Evolutionary conservation across 2,329 filamentous ascomycete species (phyloP), one percentile per base, ranked within the genome.

Genomic region (Verticillium albo-atrum): DNA sequence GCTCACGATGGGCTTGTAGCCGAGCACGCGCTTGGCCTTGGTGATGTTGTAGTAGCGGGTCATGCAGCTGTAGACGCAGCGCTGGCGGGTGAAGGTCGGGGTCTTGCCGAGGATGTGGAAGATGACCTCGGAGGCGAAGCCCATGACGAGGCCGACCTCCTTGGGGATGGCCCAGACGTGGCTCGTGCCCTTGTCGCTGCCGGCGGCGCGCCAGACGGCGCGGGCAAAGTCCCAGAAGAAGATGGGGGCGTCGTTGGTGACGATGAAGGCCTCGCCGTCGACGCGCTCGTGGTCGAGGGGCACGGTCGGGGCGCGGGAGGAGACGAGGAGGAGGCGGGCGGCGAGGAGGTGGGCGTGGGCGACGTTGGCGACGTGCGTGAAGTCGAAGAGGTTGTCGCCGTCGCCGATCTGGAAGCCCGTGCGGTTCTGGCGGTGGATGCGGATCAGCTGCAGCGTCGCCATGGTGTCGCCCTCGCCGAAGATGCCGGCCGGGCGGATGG

Each of bases 201-300:
- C 86, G 12, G 83, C 83, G 50, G 80, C 81, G 63, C 77, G 77
- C 91, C 91, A 98, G 54, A 97, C 82, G 42, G 87, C 86, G 47
- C 91, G 83, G 61, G 90, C 86, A 71, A 96, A 90, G 74, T 96
- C 92, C 87, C 95, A 96, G 75, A 97, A 96, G 72, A 94, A 94
- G 23, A 96, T 81, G 5, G 94, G 94, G 66, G 86, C 81, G 74
- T 92, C 91, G 73, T 98, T 98, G 60, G 92, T 95, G 69, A 98
- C 85, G 76, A 97, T 87, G 78, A 98, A 94, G 56, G 88, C 88
- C 73, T 97, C 88, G 61, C 94, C 95, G 71, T 93, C 90, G 55
- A 93, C 86, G 61, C 82, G 82, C 77, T 92, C 89, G 74, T 86
- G 77, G 74, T 90, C 86, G 37, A 91, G 81, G n/a, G 87, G 87